Percentiles rank a stretch among this genome's conserved stretches.
Evolutionary conservation across 805 yeast genomes (phyloP).

Genomic region (Yamadazyma sp.): DNA sequence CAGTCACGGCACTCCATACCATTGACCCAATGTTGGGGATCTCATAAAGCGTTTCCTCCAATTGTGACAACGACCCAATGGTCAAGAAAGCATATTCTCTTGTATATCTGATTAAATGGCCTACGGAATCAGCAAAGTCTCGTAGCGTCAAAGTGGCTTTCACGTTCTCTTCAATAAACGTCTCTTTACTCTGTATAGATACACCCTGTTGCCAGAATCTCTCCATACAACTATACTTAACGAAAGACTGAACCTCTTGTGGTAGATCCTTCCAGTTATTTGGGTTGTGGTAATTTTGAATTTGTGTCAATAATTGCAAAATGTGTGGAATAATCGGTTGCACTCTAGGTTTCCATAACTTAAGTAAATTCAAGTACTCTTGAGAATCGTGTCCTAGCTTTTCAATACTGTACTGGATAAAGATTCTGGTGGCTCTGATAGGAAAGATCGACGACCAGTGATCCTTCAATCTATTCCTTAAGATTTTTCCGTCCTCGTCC

Average conservation of each 20-base stretch:
- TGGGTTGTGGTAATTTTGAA: slow-evolving; percentile 93
- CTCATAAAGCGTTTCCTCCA: slow-evolving; percentile 85
- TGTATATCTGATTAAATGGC: slow-evolving; percentile 92
- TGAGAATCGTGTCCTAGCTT: slow-evolving; percentile 76
- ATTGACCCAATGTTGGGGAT: slow-evolving; percentile 76
- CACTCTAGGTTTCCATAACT: slow-evolving; percentile 90
- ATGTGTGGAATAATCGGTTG: slow-evolving; percentile 91
- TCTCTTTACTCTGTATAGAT: slow-evolving; percentile 88
- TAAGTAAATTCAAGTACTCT: slow-evolving; percentile 67
- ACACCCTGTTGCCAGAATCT: slow-evolving; percentile 99
- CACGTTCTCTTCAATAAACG: slow-evolving; percentile 89
- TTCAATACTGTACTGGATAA: slow-evolving; percentile 93
- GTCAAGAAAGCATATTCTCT: slow-evolving; percentile 93
- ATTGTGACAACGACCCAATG: slow-evolving; percentile 81
- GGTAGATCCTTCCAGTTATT: slow-evolving; percentile 88
- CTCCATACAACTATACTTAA: slow-evolving; percentile 84
- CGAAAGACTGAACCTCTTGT: slow-evolving; percentile 86
- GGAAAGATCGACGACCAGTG: slow-evolving; percentile 96
- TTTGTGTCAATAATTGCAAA: slow-evolving; percentile 80
- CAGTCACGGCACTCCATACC: slow-evolving; percentile 86
- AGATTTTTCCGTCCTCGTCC: slow-evolving; percentile 81
- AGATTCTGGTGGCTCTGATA: slow-evolving; percentile 90
- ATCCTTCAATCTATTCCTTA: slow-evolving; percentile 77
- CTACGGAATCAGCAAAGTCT: slow-evolving; percentile 97
- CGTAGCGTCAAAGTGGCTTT: slow-evolving; percentile 91